Evolutionary conservation across 345 rosid genomes (phyloP).

Genomic region (Trapa incisa): DNA sequence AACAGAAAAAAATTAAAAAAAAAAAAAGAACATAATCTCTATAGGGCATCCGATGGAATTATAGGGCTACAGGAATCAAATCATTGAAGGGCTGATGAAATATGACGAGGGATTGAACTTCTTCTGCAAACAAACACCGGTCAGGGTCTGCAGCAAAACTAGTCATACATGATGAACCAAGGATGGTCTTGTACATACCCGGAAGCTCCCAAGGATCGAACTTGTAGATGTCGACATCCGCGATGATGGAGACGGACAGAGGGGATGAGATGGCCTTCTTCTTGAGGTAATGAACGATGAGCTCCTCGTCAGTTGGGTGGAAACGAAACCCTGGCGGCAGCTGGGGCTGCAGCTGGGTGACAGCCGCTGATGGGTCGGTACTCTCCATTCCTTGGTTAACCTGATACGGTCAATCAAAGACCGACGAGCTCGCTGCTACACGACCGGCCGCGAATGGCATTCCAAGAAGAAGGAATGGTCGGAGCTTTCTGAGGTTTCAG

Average conservation of each 20-base stretch:
- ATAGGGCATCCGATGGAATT: no score
- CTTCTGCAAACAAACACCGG: no score
- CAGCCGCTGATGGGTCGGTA: slow-evolving; percentile 57
- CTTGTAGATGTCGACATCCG: slow-evolving; percentile 87
- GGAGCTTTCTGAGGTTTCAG: neutral
- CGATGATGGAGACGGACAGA: slow-evolving; percentile 69
- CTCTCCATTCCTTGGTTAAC: slow-evolving; percentile 42
- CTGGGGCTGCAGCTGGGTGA: slow-evolving; percentile 56
- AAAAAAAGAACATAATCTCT: no score
- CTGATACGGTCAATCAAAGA: neutral
- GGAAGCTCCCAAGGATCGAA: slow-evolving; percentile 99
- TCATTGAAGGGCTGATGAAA: no score
- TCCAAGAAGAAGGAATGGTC: neutral
- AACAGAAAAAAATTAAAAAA: neutral
- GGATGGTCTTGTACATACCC: slow-evolving; percentile 19
- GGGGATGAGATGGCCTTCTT: slow-evolving; percentile 65
- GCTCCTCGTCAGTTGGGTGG: slow-evolving; percentile 99
- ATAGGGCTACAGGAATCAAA: no score
- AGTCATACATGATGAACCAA: no score
- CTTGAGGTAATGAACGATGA: slow-evolving; percentile 81
- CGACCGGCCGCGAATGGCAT: neutral
- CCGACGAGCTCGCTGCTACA: neutral
- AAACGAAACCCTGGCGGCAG: slow-evolving; percentile 96
- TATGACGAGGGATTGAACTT: no score
- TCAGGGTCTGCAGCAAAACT: no score